These are phyloP conservation scores for Gloeophyllum trabeum DNA, from an alignment of 768 basidiomycete genomes.

Conservation along the genomic window DNA sequence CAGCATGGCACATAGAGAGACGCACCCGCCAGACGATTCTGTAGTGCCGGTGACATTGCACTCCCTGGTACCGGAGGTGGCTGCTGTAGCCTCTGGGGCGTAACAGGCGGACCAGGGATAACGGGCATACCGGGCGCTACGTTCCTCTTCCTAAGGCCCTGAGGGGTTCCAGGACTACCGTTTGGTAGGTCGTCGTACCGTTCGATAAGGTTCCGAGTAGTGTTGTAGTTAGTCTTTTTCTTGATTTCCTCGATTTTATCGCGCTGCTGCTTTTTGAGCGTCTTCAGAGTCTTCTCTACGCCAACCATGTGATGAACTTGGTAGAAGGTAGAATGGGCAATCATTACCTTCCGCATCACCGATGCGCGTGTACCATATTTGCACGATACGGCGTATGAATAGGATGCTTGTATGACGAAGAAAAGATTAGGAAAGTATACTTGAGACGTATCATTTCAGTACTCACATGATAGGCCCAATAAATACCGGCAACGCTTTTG, in stretches of 20 bases:
- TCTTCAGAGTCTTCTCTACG: conserved; percentile 79
- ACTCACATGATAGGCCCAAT: conserved; percentile 75
- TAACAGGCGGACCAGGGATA: neutral
- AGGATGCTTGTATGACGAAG: conserved; percentile 36
- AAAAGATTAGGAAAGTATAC: conserved; percentile 1
- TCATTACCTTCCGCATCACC: conserved; percentile 75
- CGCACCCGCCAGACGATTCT: neutral
- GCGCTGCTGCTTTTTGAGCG: conserved; percentile 67
- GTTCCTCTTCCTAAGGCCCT: conserved; percentile 29
- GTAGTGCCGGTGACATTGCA: neutral
- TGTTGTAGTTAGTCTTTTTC: conserved; percentile 94
- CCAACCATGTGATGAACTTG: too few relatives aligned
- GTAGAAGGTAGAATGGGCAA: too few relatives aligned
- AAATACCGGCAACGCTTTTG: conserved; percentile 47
- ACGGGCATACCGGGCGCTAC: neutral
- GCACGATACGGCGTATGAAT: conserved; percentile 70
- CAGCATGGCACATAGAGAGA: too few relatives aligned
- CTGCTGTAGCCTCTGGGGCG: neutral
- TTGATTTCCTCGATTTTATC: conserved; percentile 91
- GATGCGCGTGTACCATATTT: conserved; percentile 74
- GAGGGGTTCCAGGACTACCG: conserved; percentile 10
- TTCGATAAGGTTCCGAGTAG: conserved; percentile 82
- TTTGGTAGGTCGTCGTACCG: conserved; percentile 66
- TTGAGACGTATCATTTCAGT: conserved; percentile 5
- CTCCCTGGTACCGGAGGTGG: neutral